These are phyloP conservation scores for Mycena indigotica DNA, from an alignment of 768 basidiomycete species.

Conservation along the genomic window DNA sequence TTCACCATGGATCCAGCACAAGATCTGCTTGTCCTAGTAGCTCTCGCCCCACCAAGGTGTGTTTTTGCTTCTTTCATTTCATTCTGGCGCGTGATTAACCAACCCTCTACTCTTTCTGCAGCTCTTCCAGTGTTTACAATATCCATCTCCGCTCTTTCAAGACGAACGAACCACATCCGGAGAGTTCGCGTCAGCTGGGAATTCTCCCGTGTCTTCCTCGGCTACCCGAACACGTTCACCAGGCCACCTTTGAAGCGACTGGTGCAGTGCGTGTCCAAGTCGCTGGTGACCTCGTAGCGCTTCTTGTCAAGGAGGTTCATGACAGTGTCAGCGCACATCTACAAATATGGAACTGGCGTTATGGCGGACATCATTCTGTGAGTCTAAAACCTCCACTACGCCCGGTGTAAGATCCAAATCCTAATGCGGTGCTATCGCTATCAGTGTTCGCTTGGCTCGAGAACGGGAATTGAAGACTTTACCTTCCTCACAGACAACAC, in stretches of 20 bases:
- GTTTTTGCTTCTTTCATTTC: slow-evolving; percentile 22
- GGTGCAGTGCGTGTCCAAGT: slow-evolving; percentile 50
- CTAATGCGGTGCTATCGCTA: too few species aligned
- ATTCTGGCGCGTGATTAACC: background rate
- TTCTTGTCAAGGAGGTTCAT: slow-evolving; percentile 50
- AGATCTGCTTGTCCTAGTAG: slow-evolving; percentile 55
- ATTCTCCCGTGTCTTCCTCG: slow-evolving; percentile 43
- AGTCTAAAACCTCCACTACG: slow-evolving; percentile 19
- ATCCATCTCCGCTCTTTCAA: slow-evolving; percentile 53
- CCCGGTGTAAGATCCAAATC: too few species aligned
- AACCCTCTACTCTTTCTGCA: slow-evolving; percentile 10
- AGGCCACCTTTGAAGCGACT: slow-evolving; percentile 33
- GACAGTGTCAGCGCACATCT: slow-evolving; percentile 45
- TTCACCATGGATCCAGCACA: slow-evolving; percentile 61
- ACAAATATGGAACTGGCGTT: slow-evolving; percentile 55
- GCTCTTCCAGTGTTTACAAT: slow-evolving; percentile 51
- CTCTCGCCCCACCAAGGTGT: slow-evolving; percentile 44
- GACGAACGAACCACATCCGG: slow-evolving; percentile 53
- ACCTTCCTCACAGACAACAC: slow-evolving; percentile 48
- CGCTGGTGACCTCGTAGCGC: slow-evolving; percentile 47
- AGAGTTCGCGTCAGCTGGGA: slow-evolving; percentile 36
- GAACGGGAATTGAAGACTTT: slow-evolving; percentile 54
- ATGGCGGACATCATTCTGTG: slow-evolving; percentile 44
- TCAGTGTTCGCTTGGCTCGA: slow-evolving; percentile 46
- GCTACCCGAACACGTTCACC: slow-evolving; percentile 28